Evolutionary conservation across 495 filamentous ascomycete species (phyloP).

Genomic region (Apodospora peruviana): DNA sequence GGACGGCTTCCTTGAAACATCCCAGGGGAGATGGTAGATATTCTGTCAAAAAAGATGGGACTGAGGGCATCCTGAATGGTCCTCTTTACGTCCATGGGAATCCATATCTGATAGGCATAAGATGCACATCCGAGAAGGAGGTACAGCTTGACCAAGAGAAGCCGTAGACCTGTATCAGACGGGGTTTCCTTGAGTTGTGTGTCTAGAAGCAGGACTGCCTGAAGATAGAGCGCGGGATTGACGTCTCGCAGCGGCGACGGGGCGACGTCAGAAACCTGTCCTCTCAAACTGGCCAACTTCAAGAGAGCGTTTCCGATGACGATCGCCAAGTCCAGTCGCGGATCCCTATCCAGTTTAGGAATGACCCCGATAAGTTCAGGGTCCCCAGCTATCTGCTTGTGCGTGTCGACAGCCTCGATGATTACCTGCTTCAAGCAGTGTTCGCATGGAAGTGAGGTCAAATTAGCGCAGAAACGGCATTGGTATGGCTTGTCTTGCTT

Average conservation of each 20-base stretch:
- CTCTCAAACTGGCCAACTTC: conserved; percentile 33
- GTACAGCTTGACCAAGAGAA: conserved; percentile 44
- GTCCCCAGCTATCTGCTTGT: conserved; percentile 23
- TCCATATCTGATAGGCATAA: conserved; percentile 37
- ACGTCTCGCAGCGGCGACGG: conserved; percentile 24
- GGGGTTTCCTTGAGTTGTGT: conserved; percentile 30
- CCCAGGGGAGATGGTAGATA: conserved; percentile 46
- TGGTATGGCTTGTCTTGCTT: conserved; percentile 16
- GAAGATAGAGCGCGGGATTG: conserved; percentile 32
- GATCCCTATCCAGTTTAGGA: conserved; percentile 30
- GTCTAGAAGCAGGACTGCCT: conserved; percentile 42
- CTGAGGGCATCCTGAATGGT: conserved; percentile 45
- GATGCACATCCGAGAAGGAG: conserved; percentile 38
- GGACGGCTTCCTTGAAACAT: conserved; percentile 29
- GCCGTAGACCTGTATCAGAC: conserved; percentile 30
- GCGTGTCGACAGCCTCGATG: conserved; percentile 19
- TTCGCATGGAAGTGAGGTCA: conserved; percentile 19
- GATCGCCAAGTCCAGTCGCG: conserved; percentile 37
- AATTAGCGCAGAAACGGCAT: conserved; percentile 24
- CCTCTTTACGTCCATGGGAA: conserved; percentile 41
- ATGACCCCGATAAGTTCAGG: conserved; percentile 17
- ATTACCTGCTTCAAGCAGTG: conserved; percentile 30
- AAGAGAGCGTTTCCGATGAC: conserved; percentile 40
- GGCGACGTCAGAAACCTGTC: conserved; percentile 5
- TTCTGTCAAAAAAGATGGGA: conserved; percentile 42